Evolutionary conservation across 2,329 filamentous ascomycete genomes (phyloP).

Genomic region (Acrocalymma vagum): DNA sequence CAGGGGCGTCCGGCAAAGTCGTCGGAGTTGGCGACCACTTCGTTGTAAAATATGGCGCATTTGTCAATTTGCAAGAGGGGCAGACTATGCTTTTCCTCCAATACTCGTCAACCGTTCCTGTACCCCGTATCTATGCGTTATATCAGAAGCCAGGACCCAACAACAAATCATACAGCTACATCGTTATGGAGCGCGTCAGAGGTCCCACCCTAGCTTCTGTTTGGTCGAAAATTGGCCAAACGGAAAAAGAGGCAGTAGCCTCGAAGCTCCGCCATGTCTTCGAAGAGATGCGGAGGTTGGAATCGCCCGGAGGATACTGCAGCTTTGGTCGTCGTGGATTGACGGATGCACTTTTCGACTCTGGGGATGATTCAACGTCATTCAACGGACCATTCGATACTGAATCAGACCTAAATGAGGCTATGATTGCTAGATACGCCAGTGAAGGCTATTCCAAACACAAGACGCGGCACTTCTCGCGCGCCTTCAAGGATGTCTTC

Average conservation of each 20-base stretch:
- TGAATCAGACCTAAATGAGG: slow-evolving; percentile 18
- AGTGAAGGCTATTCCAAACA: slow-evolving; percentile 13
- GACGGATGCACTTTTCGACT: slow-evolving; percentile 16
- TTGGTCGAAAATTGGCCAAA: slow-evolving; percentile 14
- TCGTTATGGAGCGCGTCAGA: slow-evolving; percentile 21
- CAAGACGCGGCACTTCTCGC: slow-evolving; percentile 18
- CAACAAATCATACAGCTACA: slow-evolving; percentile 12
- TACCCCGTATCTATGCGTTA: slow-evolving; percentile 24
- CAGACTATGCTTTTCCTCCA: slow-evolving; percentile 24
- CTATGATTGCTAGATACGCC: slow-evolving; percentile 16
- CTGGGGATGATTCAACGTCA: slow-evolving; percentile 11
- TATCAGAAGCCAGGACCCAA: slow-evolving; percentile 13
- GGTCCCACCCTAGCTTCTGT: slow-evolving; percentile 13
- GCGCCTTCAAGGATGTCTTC: slow-evolving; percentile 15
- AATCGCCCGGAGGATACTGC: slow-evolving; percentile 23
- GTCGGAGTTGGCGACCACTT: slow-evolving; percentile 26
- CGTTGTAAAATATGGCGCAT: slow-evolving; percentile 25
- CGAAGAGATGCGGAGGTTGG: slow-evolving; percentile 18
- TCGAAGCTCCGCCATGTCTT: slow-evolving; percentile 13
- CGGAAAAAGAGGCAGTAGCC: slow-evolving; percentile 14
- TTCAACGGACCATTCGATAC: slow-evolving; percentile 22
- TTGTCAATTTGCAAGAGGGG: slow-evolving; percentile 20
- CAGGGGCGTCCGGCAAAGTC: slow-evolving; percentile 18
- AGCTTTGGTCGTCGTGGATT: slow-evolving; percentile 19
- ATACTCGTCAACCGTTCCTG: slow-evolving; percentile 21